These are phyloP conservation scores for Nicotiana obtusifolia DNA, from an alignment of 257 asterid species.

Conservation along the genomic window DNA sequence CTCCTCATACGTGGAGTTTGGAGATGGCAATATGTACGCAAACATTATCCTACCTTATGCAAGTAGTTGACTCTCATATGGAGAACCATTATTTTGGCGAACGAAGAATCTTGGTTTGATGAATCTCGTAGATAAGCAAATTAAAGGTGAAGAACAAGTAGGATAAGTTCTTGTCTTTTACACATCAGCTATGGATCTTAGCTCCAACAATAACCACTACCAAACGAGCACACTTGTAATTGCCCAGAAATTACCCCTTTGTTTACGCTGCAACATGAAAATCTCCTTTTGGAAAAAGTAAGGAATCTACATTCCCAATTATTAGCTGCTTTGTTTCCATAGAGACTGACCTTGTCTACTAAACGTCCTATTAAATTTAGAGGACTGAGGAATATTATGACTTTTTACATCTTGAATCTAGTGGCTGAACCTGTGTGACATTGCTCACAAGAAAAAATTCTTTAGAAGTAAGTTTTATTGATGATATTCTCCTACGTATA, in stretches of 20 bases:
- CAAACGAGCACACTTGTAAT: neutral
- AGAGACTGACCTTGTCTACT: neutral
- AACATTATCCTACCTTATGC: rapidly evolving
- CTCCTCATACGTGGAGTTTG: rapidly evolving
- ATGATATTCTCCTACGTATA: neutral
- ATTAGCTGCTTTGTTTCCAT: slow-evolving; percentile 12
- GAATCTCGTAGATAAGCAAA: neutral
- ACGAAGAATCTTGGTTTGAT: neutral
- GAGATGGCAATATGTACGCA: too few relatives aligned
- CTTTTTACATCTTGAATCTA: neutral
- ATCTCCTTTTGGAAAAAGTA: neutral
- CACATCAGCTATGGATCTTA: slow-evolving; percentile 44
- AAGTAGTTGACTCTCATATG: neutral
- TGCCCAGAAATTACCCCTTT: neutral
- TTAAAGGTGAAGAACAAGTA: slow-evolving; percentile 8
- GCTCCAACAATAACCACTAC: slow-evolving; percentile 20
- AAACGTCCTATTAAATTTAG: neutral
- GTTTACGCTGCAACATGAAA: neutral
- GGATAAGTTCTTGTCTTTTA: slow-evolving; percentile 52
- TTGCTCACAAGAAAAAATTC: neutral
- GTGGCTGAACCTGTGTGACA: neutral
- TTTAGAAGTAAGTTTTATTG: neutral
- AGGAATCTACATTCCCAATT: slow-evolving; percentile 14
- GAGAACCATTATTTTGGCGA: neutral
- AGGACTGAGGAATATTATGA: neutral